Evolutionary conservation across 2,329 filamentous ascomycete genomes (phyloP).

Genomic region (Diatrype stigma): DNA sequence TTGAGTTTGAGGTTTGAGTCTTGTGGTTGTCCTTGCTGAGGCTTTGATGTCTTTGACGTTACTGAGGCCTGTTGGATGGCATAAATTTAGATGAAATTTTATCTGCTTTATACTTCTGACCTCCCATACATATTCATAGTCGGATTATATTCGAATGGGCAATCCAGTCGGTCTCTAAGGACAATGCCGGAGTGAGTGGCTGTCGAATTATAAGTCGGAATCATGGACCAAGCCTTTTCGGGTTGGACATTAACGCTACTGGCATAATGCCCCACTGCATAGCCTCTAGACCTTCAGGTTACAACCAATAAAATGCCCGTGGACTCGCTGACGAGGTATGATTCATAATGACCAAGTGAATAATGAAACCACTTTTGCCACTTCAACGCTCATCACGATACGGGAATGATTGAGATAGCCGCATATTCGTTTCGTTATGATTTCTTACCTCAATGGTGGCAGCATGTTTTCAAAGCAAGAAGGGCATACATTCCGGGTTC

Average conservation of each 20-base stretch:
- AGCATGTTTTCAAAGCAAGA: too few species aligned
- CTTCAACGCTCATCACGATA: too few species aligned
- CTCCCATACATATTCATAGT: not conserved
- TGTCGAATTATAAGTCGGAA: not conserved
- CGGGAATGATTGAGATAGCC: too few species aligned
- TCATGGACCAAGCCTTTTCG: too few species aligned
- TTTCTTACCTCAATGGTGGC: too few species aligned
- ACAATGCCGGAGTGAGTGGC: not conserved
- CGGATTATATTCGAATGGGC: not conserved
- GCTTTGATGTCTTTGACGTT: not conserved
- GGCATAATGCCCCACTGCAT: not conserved
- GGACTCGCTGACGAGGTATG: constrained; percentile 14
- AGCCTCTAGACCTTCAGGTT: constrained; percentile 1
- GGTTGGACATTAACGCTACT: not conserved
- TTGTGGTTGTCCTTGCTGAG: constrained; percentile 1
- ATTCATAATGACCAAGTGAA: constrained; percentile 22
- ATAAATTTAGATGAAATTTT: constrained; percentile 1
- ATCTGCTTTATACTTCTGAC: constrained; percentile 3
- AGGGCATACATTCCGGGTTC: too few species aligned
- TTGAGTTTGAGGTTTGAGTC: constrained; percentile 5
- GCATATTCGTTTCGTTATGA: too few species aligned
- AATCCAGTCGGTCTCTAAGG: not conserved
- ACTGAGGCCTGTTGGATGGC: not conserved
- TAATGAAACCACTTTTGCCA: too few species aligned
- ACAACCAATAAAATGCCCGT: constrained; percentile 12